Conservation (phyloP, 2,329 filamentous ascomycete species). For the Clonostachys chloroleuca region DNA sequence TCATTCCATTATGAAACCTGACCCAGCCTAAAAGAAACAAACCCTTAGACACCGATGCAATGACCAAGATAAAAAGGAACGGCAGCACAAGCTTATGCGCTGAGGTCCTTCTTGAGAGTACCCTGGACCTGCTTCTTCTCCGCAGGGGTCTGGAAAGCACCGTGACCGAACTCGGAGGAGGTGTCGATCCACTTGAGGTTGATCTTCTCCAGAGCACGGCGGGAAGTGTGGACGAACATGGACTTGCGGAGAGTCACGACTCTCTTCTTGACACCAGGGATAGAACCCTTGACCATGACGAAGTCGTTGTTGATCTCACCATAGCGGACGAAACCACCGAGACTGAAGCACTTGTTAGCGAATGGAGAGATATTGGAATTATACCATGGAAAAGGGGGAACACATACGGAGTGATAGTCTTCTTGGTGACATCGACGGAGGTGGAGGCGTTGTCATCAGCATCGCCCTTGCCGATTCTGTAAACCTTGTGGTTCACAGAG, state of each 20-base stretch:
- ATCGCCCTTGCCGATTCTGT: conserved; percentile 91
- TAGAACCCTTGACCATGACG: conserved; percentile 94
- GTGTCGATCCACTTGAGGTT: conserved; percentile 99
- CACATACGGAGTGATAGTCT: conserved; percentile 98
- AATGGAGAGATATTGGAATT: background rate
- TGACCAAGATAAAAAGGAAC: conserved; percentile 33
- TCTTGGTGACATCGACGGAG: conserved; percentile 96
- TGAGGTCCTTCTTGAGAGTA: conserved; percentile 97
- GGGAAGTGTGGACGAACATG: conserved; percentile 94
- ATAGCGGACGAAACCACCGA: conserved; percentile 99
- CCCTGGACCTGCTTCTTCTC: conserved; percentile 98
- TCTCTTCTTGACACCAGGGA: conserved; percentile 99
- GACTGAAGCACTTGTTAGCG: conserved; percentile 48
- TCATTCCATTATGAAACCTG: conserved; percentile 23
- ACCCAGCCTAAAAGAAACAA: conserved; percentile 27
- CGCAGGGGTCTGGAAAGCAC: conserved; percentile 96
- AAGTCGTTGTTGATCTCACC: conserved; percentile 99
- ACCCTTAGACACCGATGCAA: conserved; percentile 53
- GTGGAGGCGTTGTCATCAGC: conserved; percentile 92
- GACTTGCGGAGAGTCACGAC: conserved; percentile 98
- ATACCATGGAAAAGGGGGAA: background rate
- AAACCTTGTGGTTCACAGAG: conserved; percentile 99
- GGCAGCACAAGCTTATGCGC: conserved; percentile 34
- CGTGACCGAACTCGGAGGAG: conserved; percentile 99
- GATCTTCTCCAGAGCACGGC: conserved; percentile 97